These are phyloP conservation scores for Hypericum perforatum DNA, from an alignment of 345 rosid species.

Conservation along the genomic window DNA sequence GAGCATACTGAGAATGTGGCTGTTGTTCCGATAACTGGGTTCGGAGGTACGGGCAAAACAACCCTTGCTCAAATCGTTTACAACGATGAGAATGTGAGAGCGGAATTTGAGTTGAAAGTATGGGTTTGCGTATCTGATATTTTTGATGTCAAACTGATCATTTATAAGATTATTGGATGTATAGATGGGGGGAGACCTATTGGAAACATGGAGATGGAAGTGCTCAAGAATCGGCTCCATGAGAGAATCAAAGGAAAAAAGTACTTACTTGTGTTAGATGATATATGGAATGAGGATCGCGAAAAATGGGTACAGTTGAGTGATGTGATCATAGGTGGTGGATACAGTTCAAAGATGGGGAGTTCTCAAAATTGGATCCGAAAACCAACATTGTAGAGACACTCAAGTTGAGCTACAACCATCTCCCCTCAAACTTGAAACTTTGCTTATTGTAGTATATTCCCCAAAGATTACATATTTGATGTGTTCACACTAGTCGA, in stretches of 20 bases:
- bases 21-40: too few species aligned
- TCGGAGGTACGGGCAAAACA: too few species aligned
- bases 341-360: constrained; percentile 14
- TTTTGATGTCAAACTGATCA: not conserved
- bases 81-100: constrained; percentile 9
- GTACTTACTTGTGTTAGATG: constrained; percentile 16
- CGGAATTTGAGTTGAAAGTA: too few species aligned
- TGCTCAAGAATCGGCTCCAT: not conserved
- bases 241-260: not conserved
- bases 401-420: constrained; percentile 13
- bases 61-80: too few species aligned
- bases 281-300: constrained; percentile 8
- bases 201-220: too few species aligned
- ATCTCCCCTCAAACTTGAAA: constrained; percentile 2
- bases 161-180: too few species aligned
- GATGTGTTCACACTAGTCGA: not conserved
- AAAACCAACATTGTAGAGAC: constrained; percentile 2
- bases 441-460: constrained; percentile 15
- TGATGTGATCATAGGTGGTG: not conserved
- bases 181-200: too few species aligned
- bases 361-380: constrained; percentile 17
- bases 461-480: constrained; percentile 13
- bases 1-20: not conserved
- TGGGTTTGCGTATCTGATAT: too few species aligned
- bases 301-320: constrained; percentile 2